phyloP scores from a whole-genome alignment of 768 basidiomycete species.

The Amanita rimosa region DNA sequence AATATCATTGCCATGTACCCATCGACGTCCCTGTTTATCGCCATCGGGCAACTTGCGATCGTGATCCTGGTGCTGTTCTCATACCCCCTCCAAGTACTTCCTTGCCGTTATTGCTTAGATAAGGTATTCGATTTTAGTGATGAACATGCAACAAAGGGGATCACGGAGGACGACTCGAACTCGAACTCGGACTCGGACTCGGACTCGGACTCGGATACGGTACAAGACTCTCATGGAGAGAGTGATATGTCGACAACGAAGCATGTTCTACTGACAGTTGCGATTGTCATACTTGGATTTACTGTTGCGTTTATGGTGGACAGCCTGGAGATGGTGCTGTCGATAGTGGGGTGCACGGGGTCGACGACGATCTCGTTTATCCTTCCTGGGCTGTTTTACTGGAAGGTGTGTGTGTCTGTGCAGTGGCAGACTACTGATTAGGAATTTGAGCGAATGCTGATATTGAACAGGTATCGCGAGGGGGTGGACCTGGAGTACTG shows the following conservation, averaged over 20 bases:
- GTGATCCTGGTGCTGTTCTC: constrained; percentile 84
- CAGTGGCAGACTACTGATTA: too few species aligned
- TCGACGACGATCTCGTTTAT: constrained; percentile 97
- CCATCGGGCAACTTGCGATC: constrained; percentile 88
- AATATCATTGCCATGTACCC: constrained; percentile 97
- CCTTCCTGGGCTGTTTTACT: constrained; percentile 86
- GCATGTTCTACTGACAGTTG: constrained; percentile 58
- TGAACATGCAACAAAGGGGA: constrained; percentile 16
- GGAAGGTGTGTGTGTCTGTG: constrained; percentile 44
- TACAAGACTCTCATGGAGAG: constrained; percentile 41
- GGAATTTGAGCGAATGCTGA: neutral
- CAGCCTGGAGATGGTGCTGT: constrained; percentile 74
- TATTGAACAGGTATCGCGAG: constrained; percentile 47
- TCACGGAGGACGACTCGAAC: constrained; percentile 21
- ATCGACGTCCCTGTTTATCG: constrained; percentile 83
- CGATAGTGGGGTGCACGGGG: constrained; percentile 94
- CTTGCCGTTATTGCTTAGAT: constrained; percentile 85
- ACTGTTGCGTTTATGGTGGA: constrained; percentile 69
- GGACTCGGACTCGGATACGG: constrained; percentile 32
- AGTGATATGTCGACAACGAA: constrained; percentile 58
- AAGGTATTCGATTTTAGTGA: constrained; percentile 61
- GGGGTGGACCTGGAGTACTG: constrained; percentile 38
- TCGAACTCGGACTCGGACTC: constrained; percentile 22
- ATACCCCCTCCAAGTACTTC: constrained; percentile 91
- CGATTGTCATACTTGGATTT: constrained; percentile 56